phyloP scores from a whole-genome alignment of 129 eudicot genomes.

The Escallonia rubra region DNA sequence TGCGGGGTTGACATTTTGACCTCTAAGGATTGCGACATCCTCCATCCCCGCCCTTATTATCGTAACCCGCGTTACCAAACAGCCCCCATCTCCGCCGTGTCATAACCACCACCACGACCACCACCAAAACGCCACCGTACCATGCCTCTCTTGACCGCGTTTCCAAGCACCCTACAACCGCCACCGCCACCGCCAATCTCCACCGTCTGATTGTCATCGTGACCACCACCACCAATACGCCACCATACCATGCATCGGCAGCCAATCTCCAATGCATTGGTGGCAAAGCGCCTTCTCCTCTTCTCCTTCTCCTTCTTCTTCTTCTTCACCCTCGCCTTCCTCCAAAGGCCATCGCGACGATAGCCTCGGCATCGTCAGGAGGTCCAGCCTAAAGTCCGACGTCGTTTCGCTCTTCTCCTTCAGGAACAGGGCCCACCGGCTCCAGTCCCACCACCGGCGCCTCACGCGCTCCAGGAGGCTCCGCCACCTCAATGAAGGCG shows the following conservation, averaged over 20 bases:
- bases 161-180: too few relatives aligned
- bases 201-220: background rate
- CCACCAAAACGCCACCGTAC: too few relatives aligned
- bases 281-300: conserved; percentile 36
- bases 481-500: conserved; percentile 22
- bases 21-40: too few relatives aligned
- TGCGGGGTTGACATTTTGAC: too few relatives aligned
- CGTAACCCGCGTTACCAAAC: too few relatives aligned
- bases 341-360: conserved; percentile 17
- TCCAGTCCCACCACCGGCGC: conserved; percentile 9
- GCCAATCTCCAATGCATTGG: conserved; percentile 41
- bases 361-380: background rate
- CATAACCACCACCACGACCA: too few relatives aligned
- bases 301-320: conserved; percentile 16
- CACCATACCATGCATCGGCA: conserved; percentile 4
- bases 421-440: background rate
- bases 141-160: too few relatives aligned
- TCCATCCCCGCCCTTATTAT: too few relatives aligned
- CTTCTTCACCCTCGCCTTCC: conserved; percentile 10
- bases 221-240: background rate
- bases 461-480: conserved; percentile 20
- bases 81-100: too few relatives aligned
- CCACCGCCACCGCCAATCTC: background rate
- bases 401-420: conserved; percentile 7
- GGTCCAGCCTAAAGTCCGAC: background rate